Evolutionary conservation across 1,284 basidiomycete species (phyloP), one percentile per base, ranked within the genome.

Genomic region (Stygiomarasmius scandens): DNA sequence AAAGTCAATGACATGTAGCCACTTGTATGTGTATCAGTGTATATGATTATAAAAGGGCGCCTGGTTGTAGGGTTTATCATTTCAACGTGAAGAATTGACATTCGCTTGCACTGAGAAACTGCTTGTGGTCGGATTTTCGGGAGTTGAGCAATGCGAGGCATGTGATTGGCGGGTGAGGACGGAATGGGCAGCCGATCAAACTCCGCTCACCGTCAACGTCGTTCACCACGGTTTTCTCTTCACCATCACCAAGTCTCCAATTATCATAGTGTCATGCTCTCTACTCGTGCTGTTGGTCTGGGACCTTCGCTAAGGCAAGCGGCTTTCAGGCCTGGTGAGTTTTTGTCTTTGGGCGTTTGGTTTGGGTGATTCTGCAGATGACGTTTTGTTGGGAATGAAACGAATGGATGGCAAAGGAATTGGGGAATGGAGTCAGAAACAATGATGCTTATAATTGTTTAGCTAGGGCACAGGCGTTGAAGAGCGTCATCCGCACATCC

Each of bases 301-400:
- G 76, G 78, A 22, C 71, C 82, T n/a, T 74, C 80, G 22, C 69
- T 87, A 56, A 80, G 82, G 67, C 79, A 77, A 61, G 75, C 77
- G 20, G 74, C 76, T 0, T 78, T 87, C 60, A 64, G 74, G 29
- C 74, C 81, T n/a, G 76, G 86, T 88, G 54, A 52, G 74, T 69
- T 23, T 29, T 27, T n/a, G 2, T 41, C 19, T 19, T 20, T 32
- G 2, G 20, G 41, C 10, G 14, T n/a, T 4, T 14, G 44, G 20
- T 44, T 16, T 12, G 11, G 23, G 11, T 10, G 29, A 25, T 11
- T 43, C 44, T 41, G 38, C 14, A 41, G 16, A 16, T 41, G 38
- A 16, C 6, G 38, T 9, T 32, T 32, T 16, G 38, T n/a, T 27
- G 47, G 29, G 16, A 16, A 12, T 20, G 23, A 12, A 41, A 12